These are phyloP conservation scores for Lippia alba DNA, from an alignment of 305 asterid species.

Conservation along the genomic window DNA sequence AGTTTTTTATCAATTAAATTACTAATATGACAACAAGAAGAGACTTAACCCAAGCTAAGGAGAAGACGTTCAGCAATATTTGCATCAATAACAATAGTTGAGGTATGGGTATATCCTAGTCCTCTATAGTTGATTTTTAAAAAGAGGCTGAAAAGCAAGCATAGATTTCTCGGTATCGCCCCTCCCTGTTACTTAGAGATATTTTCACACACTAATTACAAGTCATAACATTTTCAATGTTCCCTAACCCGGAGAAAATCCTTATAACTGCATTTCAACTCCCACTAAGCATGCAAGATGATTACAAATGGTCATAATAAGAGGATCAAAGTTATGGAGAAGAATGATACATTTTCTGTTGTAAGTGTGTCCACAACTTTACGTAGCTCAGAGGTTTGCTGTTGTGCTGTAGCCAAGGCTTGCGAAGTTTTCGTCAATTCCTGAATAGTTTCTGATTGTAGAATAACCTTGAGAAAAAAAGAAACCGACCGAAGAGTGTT, in stretches of 20 bases:
- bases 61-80: no score
- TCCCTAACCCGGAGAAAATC: background rate
- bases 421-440: slow-evolving; percentile 92
- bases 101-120: no score
- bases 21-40: no score
- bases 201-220: slow-evolving; percentile 14
- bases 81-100: no score
- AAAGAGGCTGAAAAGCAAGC: background rate
- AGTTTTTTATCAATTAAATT: background rate
- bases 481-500: background rate
- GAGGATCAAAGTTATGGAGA: slow-evolving; percentile 13
- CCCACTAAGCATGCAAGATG: slow-evolving; percentile 13
- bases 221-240: background rate
- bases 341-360: slow-evolving; percentile 66
- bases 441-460: slow-evolving; percentile 95
- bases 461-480: slow-evolving; percentile 63
- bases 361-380: slow-evolving; percentile 60
- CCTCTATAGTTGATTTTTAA: background rate
- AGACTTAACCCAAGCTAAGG: no score
- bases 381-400: slow-evolving; percentile 75
- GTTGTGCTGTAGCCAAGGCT: slow-evolving; percentile 71
- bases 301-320: slow-evolving; percentile 2
- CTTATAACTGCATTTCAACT: slow-evolving; percentile 5
- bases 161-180: background rate
- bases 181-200: background rate